Evolutionary conservation across 345 rosid genomes (phyloP).

Genomic region (Ceriops decandra): DNA sequence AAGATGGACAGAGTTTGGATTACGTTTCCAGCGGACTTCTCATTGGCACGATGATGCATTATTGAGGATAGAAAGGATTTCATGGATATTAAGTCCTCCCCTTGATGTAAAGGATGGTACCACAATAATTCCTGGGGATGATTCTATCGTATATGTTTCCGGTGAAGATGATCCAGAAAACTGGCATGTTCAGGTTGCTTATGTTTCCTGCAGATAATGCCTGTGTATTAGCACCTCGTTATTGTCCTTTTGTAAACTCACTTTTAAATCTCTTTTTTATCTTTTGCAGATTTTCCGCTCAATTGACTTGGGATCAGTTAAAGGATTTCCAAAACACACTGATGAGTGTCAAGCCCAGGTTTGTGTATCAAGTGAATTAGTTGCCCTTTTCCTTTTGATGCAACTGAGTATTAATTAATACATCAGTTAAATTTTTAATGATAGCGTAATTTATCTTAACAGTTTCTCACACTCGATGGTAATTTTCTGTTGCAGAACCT

Average conservation of each 20-base stretch:
- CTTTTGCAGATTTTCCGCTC: slow-evolving; percentile 69
- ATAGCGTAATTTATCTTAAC: neutral
- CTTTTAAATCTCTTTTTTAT: slow-evolving; percentile 4
- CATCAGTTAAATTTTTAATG: no score
- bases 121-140: slow-evolving; percentile 49
- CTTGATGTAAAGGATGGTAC: slow-evolving; percentile 32
- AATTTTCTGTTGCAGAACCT: slow-evolving; percentile 61
- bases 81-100: slow-evolving; percentile 79
- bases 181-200: slow-evolving; percentile 61
- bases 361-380: slow-evolving; percentile 19
- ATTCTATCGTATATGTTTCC: slow-evolving; percentile 42
- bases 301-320: slow-evolving; percentile 75
- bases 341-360: slow-evolving; percentile 48
- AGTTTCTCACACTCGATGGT: neutral
- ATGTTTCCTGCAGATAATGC: neutral
- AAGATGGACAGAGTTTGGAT: slow-evolving; percentile 61
- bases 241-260: neutral
- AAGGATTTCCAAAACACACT: slow-evolving; percentile 67
- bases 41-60: slow-evolving; percentile 77
- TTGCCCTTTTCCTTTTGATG: slow-evolving; percentile 6
- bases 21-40: slow-evolving; percentile 47
- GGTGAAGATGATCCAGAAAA: slow-evolving; percentile 54
- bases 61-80: slow-evolving; percentile 73
- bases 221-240: neutral
- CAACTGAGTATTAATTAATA: neutral